phyloP scores from a whole-genome alignment of 345 rosid species.

The Gynandropsis gynandra region DNA sequence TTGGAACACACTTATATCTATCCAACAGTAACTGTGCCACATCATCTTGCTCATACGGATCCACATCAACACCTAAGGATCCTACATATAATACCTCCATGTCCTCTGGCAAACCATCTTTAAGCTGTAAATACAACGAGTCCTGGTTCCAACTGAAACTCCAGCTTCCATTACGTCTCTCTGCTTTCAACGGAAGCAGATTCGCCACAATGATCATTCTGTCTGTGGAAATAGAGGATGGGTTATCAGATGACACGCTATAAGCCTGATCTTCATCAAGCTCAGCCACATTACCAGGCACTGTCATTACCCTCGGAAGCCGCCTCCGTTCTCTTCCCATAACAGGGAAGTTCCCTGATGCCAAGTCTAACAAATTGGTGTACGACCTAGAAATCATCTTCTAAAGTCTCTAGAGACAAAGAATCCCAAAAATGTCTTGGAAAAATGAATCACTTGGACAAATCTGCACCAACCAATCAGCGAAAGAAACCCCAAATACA shows the following conservation, averaged over 20 bases:
- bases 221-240: conserved; percentile 30
- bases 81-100: conserved; percentile 36
- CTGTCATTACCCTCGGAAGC: conserved; percentile 34
- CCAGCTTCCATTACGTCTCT: conserved; percentile 30
- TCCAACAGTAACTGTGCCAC: conserved; percentile 34
- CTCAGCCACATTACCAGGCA: conserved; percentile 31
- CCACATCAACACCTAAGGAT: conserved; percentile 30
- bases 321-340: conserved; percentile 32
- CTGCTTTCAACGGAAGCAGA: conserved; percentile 29
- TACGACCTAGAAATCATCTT: conserved; percentile 35
- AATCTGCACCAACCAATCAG: conserved; percentile 19
- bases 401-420: conserved; percentile 17
- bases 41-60: conserved; percentile 27
- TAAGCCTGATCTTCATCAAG: conserved; percentile 33
- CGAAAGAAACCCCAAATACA: conserved; percentile 12
- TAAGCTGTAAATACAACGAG: conserved; percentile 30
- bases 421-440: not conserved
- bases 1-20: conserved; percentile 30
- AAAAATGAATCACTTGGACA: conserved; percentile 4
- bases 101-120: conserved; percentile 36
- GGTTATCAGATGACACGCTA: conserved; percentile 31
- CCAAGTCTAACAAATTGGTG: conserved; percentile 30
- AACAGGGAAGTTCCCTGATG: conserved; percentile 36
- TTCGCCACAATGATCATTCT: conserved; percentile 36
- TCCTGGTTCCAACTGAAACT: conserved; percentile 33